Evolutionary conservation across 768 basidiomycete genomes (phyloP).

Genomic region (Auriscalpium microsporum): DNA sequence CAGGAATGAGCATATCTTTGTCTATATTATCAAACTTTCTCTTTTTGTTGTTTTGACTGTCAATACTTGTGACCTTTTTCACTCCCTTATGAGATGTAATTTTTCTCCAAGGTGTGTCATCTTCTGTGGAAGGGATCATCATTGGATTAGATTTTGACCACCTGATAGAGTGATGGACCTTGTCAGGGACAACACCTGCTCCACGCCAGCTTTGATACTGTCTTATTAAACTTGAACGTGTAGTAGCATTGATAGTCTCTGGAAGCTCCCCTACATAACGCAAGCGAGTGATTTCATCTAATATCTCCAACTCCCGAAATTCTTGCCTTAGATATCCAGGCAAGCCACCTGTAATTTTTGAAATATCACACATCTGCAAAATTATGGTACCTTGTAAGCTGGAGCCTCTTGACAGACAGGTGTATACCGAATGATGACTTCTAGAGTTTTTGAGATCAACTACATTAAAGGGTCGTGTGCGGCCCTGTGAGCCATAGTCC

Average conservation of each 20-base stretch:
- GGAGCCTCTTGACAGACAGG: conserved; percentile 16
- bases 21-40: neutral
- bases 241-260: neutral
- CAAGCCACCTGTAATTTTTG: conserved; percentile 7
- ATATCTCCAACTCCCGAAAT: conserved; percentile 11
- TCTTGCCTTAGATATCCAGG: conserved; percentile 12
- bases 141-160: neutral
- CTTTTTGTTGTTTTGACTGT: neutral
- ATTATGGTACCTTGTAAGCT: conserved; percentile 10
- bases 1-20: neutral
- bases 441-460: conserved; percentile 10
- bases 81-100: neutral
- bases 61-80: neutral
- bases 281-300: conserved; percentile 7
- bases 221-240: neutral
- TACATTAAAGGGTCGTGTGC: conserved; percentile 13
- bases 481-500: conserved; percentile 18
- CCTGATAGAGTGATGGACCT: neutral
- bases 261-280: neutral
- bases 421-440: conserved; percentile 14
- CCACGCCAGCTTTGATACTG: neutral
- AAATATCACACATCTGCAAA: conserved; percentile 8
- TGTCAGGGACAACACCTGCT: neutral
- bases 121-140: neutral
- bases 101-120: neutral